A percentile compares a stretch with the other conserved stretches of the same genome.
Conservation (phyloP, 306 rosid genomes). For the Casuarina cunninghamiana region DNA sequence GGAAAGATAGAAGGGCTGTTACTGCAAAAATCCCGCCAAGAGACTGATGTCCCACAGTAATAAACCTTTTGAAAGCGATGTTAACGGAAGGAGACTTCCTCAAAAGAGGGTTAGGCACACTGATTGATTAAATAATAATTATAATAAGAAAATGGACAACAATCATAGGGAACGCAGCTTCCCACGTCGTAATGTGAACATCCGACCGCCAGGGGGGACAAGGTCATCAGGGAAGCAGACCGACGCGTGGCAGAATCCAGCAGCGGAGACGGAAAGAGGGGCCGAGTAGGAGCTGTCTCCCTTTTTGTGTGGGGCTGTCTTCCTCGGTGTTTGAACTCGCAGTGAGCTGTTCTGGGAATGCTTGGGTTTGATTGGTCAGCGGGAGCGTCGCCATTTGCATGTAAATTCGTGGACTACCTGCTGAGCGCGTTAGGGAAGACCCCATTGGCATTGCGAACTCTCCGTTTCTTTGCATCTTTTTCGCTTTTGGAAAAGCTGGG, state of each 20-base stretch:
- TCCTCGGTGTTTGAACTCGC: neutral
- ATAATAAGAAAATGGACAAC: no score
- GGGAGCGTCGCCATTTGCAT: neutral
- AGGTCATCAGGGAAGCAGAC: neutral
- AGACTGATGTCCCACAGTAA: neutral
- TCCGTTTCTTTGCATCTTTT: no score
- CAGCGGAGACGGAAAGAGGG: neutral
- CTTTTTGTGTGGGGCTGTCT: neutral
- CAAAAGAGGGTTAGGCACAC: neutral
- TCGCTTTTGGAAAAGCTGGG: no score
- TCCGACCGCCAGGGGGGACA: neutral
- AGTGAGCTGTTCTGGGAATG: slow-evolving; percentile 17
- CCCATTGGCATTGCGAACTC: no score
- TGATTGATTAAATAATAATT: no score
- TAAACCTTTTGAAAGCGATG: slow-evolving; percentile 15
- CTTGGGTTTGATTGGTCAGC: slow-evolving; percentile 7
- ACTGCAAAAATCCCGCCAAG: slow-evolving; percentile 1
- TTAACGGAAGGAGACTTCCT: neutral
- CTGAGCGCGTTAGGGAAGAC: no score
- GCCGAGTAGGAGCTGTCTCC: slow-evolving; percentile 12
- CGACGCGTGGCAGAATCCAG: slow-evolving; percentile 27
- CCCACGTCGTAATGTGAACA: slow-evolving; percentile 21
- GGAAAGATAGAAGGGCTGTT: neutral
- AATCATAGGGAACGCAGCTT: slow-evolving; percentile 14
- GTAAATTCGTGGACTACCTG: no score